A percentile compares a stretch with the other conserved stretches of the same genome.
These are phyloP conservation scores for Coemansia sp. DNA, from an alignment of 192 early-diverging fungal species.

Conservation along the genomic window DNA sequence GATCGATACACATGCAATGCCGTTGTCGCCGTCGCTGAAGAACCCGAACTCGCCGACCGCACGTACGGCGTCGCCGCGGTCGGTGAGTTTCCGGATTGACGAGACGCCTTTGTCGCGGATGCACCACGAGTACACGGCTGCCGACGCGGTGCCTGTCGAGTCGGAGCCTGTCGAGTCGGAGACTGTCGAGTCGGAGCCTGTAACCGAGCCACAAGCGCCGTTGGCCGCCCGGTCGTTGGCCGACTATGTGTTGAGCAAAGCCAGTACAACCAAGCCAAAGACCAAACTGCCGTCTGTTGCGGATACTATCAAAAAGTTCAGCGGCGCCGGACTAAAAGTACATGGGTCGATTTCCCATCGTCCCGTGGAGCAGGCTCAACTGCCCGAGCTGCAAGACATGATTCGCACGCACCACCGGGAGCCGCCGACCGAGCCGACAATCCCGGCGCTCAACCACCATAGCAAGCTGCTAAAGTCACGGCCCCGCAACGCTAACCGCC, in stretches of 20 bases:
- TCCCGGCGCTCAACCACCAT: constrained; percentile 45
- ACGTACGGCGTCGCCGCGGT: constrained; percentile 36
- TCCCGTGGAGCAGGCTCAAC: constrained; percentile 5
- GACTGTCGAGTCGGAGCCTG: too few species aligned
- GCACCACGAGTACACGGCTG: neutral
- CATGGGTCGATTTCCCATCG: neutral
- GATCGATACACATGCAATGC: constrained; percentile 10
- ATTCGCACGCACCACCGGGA: constrained; percentile 47
- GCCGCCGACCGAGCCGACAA: constrained; percentile 41
- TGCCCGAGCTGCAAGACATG: constrained; percentile 44
- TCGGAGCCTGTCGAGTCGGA: neutral
- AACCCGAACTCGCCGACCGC: constrained; percentile 24
- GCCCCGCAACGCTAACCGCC: constrained; percentile 45
- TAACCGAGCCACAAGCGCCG: neutral
- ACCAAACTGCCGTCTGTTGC: constrained; percentile 35
- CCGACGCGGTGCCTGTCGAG: neutral
- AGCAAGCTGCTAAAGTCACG: constrained; percentile 47
- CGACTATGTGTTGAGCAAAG: constrained; percentile 51
- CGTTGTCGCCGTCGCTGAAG: constrained; percentile 41
- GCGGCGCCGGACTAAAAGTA: constrained; percentile 11
- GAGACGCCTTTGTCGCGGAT: constrained; percentile 18
- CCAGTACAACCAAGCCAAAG: constrained; percentile 9
- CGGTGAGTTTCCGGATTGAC: constrained; percentile 49
- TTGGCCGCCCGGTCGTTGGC: constrained; percentile 29
- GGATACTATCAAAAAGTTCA: constrained; percentile 49